Evolutionary conservation across 108 stramenopile species (phyloP).

Genomic region (Conticribra guillardii): DNA sequence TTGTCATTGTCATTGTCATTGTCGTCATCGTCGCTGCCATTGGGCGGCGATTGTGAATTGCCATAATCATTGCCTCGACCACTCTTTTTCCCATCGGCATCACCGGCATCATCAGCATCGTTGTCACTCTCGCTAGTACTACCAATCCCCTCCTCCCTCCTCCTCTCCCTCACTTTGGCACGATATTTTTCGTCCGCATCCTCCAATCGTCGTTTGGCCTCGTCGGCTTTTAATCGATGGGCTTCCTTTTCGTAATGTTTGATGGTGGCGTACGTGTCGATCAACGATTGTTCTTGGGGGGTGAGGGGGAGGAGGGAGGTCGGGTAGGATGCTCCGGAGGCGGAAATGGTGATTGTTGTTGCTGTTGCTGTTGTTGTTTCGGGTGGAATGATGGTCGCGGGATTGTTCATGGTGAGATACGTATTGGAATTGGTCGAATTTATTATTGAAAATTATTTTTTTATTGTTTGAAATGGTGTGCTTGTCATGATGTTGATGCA

Average conservation of each 20-base stretch:
- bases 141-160: slow-evolving; percentile 6
- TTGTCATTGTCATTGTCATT: background rate
- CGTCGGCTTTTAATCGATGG: slow-evolving; percentile 65
- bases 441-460: too few relatives aligned
- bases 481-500: too few relatives aligned
- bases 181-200: slow-evolving; percentile 68
- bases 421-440: background rate
- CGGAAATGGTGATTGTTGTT: background rate
- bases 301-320: slow-evolving; percentile 47
- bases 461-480: too few relatives aligned
- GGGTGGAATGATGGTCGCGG: background rate
- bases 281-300: slow-evolving; percentile 58
- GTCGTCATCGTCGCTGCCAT: background rate
- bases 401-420: background rate
- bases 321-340: background rate
- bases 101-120: slow-evolving; percentile 2
- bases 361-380: background rate
- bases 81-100: background rate
- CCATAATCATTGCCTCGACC: slow-evolving; percentile 2
- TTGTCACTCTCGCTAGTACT: slow-evolving; percentile 27
- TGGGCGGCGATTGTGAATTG: background rate
- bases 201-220: slow-evolving; percentile 70
- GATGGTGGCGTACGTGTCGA: slow-evolving; percentile 75
- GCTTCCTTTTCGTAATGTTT: slow-evolving; percentile 71
- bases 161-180: slow-evolving; percentile 40